Evolutionary conservation across 1,284 basidiomycete genomes (phyloP).

Genomic region (Sporisorium exsertum): DNA sequence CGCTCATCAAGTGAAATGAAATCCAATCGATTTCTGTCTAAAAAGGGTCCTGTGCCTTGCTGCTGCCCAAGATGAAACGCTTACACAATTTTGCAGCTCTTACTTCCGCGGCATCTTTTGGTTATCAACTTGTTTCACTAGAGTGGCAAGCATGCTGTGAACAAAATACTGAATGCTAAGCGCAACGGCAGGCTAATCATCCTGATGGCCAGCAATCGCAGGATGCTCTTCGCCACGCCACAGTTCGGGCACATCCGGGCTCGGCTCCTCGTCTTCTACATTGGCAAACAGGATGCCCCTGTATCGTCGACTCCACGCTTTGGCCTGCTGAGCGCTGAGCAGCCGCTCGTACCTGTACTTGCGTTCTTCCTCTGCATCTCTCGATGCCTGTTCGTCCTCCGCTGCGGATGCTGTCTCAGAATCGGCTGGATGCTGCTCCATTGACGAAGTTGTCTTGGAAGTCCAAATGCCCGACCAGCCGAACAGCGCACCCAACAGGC

Average conservation of each 20-base stretch:
- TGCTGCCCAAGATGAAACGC: too few relatives aligned
- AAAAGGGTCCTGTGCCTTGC: neutral
- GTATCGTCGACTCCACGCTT: slow-evolving; percentile 49
- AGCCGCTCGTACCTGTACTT: slow-evolving; percentile 45
- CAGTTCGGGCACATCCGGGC: slow-evolving; percentile 40
- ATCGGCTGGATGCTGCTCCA: neutral
- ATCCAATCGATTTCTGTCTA: too few relatives aligned
- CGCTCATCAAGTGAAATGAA: too few relatives aligned
- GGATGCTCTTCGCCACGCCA: slow-evolving; percentile 54
- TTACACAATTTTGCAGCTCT: too few relatives aligned
- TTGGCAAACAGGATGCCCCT: slow-evolving; percentile 48
- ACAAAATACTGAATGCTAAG: neutral
- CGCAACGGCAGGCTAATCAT: slow-evolving; percentile 1
- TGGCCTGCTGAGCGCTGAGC: slow-evolving; percentile 51
- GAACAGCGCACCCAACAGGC: slow-evolving; percentile 39
- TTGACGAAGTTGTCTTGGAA: neutral
- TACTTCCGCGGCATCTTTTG: neutral
- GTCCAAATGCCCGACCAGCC: slow-evolving; percentile 43
- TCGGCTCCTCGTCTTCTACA: slow-evolving; percentile 45
- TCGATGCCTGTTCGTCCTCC: slow-evolving; percentile 8
- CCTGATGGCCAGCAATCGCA: slow-evolving; percentile 31
- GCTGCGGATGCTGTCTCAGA: neutral
- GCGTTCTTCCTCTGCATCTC: slow-evolving; percentile 29
- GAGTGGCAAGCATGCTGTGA: neutral
- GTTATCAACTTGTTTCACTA: neutral